Evolutionary conservation across 768 basidiomycete species (phyloP), one percentile per base, ranked within the genome.

Genomic region (Psilocybe tampanensis): DNA sequence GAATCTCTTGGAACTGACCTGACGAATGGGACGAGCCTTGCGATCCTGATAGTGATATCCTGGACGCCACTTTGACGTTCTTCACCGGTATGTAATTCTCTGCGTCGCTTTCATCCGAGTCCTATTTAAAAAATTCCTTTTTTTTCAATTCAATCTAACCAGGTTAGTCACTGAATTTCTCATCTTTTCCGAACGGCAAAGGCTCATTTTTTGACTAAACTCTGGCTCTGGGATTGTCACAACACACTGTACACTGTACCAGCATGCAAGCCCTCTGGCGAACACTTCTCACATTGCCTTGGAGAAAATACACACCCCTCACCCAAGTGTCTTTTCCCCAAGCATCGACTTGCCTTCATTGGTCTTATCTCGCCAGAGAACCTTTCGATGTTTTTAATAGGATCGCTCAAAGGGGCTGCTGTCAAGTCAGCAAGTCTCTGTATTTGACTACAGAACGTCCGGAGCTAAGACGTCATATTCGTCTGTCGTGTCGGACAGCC

Each of bases 61-160:
- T 76, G 9, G 77, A 81, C 44, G 77, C 78, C 1, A 77, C 78
- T 2, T 63, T 81, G 4, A 70, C 71, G 1, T 79, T 80, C 49
- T 64, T 74, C 24, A 71, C 72, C 45, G 65, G 75, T 74, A 52
- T 33, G 71, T 12, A 13, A 6, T 15, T 39, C 33, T 21, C 22
- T 34, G 26, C 56, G 8, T 21, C 8, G 29, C 34, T 18, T 32
- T 48, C 41, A 41, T 32, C 22, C 43, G 18, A 21, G 36, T 52
- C 12, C n/a, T n/a, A n/a, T n/a, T 33, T 47, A 18, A 41, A 3
- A 13, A 6, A 50, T 57, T 24, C 17, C 18, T 6, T 4, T 23
- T 53, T n/a, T n/a, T n/a, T n/a, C n/a, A n/a, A n/a, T n/a, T n/a
- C n/a, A n/a, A n/a, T n/a, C n/a, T n/a, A n/a, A n/a, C n/a, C n/a